These are phyloP conservation scores for Monosporozyma siamensis DNA, from an alignment of 805 yeast genomes.

Conservation along the genomic window DNA sequence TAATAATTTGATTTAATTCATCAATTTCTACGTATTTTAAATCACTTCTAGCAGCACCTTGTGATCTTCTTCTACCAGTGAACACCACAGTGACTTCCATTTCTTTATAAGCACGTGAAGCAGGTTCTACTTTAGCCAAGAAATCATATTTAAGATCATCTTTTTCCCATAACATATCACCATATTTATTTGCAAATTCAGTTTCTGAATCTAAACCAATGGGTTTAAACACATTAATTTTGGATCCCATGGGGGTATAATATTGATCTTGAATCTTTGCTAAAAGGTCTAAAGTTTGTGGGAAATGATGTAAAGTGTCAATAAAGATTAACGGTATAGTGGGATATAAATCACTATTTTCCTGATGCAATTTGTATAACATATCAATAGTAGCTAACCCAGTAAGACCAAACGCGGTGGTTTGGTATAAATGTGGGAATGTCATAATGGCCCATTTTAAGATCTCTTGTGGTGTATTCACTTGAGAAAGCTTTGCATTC, in stretches of 20 bases:
- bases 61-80: conserved; percentile 85
- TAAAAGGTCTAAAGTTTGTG: conserved; percentile 79
- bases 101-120: conserved; percentile 71
- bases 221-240: conserved; percentile 63
- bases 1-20: conserved; percentile 56
- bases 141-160: conserved; percentile 78
- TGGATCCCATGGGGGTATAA: conserved; percentile 22
- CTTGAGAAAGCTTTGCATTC: conserved; percentile 48
- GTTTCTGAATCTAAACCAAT: conserved; percentile 41
- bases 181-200: conserved; percentile 61
- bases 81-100: conserved; percentile 73
- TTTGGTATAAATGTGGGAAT: conserved; percentile 75
- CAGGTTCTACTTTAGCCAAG: conserved; percentile 86
- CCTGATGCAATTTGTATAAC: conserved; percentile 42
- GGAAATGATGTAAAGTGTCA: conserved; percentile 88
- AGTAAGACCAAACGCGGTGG: conserved; percentile 91
- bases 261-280: conserved; percentile 49
- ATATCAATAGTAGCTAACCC: conserved; percentile 85
- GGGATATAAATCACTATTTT: conserved; percentile 10
- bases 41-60: conserved; percentile 73
- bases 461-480: conserved; percentile 56
- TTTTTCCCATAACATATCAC: conserved; percentile 72
- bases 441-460: conserved; percentile 77
- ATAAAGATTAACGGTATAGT: conserved; percentile 66
- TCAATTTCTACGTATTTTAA: conserved; percentile 74